Conservation (phyloP, 768 basidiomycete species). For the Artomyces pyxidatus region DNA sequence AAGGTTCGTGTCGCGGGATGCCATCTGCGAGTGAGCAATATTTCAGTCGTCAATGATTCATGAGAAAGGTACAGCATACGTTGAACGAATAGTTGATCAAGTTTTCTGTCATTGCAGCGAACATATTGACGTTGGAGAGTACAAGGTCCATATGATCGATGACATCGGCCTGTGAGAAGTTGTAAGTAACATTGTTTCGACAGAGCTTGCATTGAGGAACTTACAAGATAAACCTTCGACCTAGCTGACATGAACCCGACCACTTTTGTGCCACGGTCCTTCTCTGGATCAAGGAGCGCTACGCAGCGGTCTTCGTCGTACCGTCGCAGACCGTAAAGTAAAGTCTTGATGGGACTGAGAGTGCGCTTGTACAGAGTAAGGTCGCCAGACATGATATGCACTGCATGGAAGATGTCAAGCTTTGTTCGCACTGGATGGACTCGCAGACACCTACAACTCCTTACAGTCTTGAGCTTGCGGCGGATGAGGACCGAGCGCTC, state of each 20-base stretch:
- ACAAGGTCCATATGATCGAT: conserved; percentile 73
- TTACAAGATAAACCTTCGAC: conserved; percentile 57
- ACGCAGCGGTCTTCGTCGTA: conserved; percentile 64
- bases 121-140: conserved; percentile 63
- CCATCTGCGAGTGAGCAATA: conserved; percentile 36
- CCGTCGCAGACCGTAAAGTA: conserved; percentile 59
- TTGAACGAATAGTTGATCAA: conserved; percentile 71
- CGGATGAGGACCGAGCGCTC: conserved; percentile 53
- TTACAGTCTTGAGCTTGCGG: conserved; percentile 54
- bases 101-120: conserved; percentile 61
- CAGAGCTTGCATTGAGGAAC: conserved; percentile 12
- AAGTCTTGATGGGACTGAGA: conserved; percentile 59
- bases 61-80: conserved; percentile 28
- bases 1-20: conserved; percentile 69
- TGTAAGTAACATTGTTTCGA: neutral
- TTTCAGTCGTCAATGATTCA: neutral
- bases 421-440: neutral
- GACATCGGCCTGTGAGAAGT: conserved; percentile 50
- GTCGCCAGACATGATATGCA: conserved; percentile 72
- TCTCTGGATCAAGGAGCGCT: conserved; percentile 41
- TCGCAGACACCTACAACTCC: conserved; percentile 34
- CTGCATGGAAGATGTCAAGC: conserved; percentile 23
- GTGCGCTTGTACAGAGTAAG: conserved; percentile 68
- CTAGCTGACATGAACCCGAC: conserved; percentile 63
- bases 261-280: conserved; percentile 27